Conservation (phyloP, 805 yeast genomes). For the Myxozyma nipponensis region DNA sequence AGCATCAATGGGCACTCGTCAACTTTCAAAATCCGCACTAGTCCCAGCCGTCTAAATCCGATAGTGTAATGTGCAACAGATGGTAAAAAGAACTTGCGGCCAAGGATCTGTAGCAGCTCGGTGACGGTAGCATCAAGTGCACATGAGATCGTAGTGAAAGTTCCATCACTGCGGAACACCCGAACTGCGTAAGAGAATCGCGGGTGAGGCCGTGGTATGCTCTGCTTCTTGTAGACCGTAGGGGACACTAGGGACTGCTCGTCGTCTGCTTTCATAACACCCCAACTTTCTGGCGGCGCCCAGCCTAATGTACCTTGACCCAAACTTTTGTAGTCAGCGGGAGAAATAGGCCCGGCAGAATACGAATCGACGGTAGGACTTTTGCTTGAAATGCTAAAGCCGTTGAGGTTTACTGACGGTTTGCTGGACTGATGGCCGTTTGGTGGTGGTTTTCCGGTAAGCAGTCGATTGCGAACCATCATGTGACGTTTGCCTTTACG, state of each 20-base stretch:
- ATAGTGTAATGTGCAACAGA: constrained; percentile 69
- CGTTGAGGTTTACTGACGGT: not conserved
- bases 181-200: constrained; percentile 49
- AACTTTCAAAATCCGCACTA: constrained; percentile 53
- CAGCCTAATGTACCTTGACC: constrained; percentile 35
- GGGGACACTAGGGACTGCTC: constrained; percentile 14
- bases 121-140: constrained; percentile 72
- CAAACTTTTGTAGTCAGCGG: not conserved
- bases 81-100: constrained; percentile 72
- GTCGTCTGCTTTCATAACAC: constrained; percentile 41
- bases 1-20: constrained; percentile 73
- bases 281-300: constrained; percentile 63
- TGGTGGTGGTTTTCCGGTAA: constrained; percentile 1
- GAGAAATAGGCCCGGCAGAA: constrained; percentile 3
- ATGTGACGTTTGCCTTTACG: constrained; percentile 13
- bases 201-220: constrained; percentile 2
- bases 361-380: not conserved
- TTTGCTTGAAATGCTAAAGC: not conserved
- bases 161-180: constrained; percentile 77
- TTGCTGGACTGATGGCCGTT: not conserved
- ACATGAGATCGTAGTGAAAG: constrained; percentile 78
- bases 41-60: constrained; percentile 47
- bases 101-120: constrained; percentile 66
- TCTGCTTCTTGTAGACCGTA: constrained; percentile 2
- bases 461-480: constrained; percentile 13